Evolutionary conservation across 352 stramenopile genomes (phyloP).

Genomic region (Globisporangium ultimum): DNA sequence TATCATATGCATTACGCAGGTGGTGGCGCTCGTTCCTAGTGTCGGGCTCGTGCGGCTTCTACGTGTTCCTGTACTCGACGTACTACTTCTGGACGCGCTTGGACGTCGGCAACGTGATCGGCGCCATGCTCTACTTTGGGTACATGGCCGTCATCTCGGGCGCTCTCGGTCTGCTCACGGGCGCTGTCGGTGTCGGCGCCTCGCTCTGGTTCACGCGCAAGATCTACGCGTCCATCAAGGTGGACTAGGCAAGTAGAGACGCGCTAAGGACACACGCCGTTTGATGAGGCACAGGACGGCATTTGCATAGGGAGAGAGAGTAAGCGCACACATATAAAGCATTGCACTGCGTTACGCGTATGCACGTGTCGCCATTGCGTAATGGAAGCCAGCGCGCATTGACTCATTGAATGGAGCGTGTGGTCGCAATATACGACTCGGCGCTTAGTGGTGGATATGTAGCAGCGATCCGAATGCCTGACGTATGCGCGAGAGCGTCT

Average conservation of each 20-base stretch:
- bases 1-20: conserved; percentile 28
- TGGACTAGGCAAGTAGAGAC: conserved; percentile 76
- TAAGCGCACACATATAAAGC: no score
- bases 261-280: no score
- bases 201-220: conserved; percentile 98
- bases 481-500: not conserved
- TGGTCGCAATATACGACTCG: not conserved
- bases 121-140: conserved; percentile 95
- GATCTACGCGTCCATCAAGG: conserved; percentile 98
- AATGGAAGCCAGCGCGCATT: no score
- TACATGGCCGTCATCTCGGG: conserved; percentile 99
- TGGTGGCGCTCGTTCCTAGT: conserved; percentile 99
- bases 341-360: no score
- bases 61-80: conserved; percentile 99
- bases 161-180: conserved; percentile 95
- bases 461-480: not conserved
- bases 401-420: no score
- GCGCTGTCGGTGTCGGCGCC: conserved; percentile 95
- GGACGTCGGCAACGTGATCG: conserved; percentile 92
- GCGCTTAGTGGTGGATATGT: not conserved
- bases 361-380: no score
- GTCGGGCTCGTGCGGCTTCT: conserved; percentile 94
- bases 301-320: no score
- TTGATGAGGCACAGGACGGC: no score
- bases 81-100: conserved; percentile 97